A percentile compares a stretch with the other conserved stretches of the same genome.
These are phyloP conservation scores for Thelephora terrestris DNA, from an alignment of 1,284 basidiomycete genomes.

Conservation along the genomic window DNA sequence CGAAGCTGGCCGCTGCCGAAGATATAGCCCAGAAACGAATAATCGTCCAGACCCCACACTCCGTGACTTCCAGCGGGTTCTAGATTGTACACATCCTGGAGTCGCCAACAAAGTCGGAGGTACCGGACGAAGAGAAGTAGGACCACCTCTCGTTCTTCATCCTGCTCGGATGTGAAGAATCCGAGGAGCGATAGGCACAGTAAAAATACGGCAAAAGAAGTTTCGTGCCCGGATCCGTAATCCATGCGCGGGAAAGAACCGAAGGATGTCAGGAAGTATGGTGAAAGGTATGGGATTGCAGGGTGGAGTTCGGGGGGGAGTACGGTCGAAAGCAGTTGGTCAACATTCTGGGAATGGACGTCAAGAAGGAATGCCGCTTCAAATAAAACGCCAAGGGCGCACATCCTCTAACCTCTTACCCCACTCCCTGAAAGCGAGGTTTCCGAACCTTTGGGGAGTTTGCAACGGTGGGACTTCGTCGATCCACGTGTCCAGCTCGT, in stretches of 20 bases:
- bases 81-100: conserved; percentile 85
- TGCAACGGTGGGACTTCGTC: conserved; percentile 70
- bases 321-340: conserved; percentile 42
- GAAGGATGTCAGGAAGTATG: conserved; percentile 80
- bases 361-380: conserved; percentile 5
- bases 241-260: conserved; percentile 90
- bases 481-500: conserved; percentile 71
- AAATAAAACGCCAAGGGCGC: conserved; percentile 12
- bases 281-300: conserved; percentile 51
- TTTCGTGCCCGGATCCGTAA: conserved; percentile 95
- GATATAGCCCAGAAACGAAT: conserved; percentile 83
- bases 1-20: conserved; percentile 88
- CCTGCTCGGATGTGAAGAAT: conserved; percentile 41
- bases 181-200: conserved; percentile 56
- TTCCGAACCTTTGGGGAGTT: conserved; percentile 91
- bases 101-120: conserved; percentile 70
- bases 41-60: conserved; percentile 98
- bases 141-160: conserved; percentile 54
- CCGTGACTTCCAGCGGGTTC: conserved; percentile 98
- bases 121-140: conserved; percentile 69
- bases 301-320: conserved; percentile 35
- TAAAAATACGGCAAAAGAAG: conserved; percentile 77
- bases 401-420: conserved; percentile 75
- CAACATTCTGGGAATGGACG: conserved; percentile 39
- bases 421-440: conserved; percentile 88